Base-by-base conservation (phyloP, 108 stramenopile species). In the Skeletonema tropicum region DNA sequence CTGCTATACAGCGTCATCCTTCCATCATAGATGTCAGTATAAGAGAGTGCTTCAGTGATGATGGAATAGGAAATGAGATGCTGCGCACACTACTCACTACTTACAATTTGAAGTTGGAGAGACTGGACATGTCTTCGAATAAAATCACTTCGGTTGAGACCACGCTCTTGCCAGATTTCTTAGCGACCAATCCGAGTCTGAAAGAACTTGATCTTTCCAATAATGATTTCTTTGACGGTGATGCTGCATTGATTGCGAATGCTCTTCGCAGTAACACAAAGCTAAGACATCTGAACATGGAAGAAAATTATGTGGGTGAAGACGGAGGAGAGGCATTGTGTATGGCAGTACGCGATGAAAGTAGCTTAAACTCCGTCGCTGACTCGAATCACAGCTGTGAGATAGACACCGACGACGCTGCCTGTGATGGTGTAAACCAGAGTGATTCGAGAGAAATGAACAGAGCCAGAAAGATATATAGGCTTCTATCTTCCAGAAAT, bases 331-430 rank as follows among this genome's bases (percentile, higher is more conserved):
- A 29, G 26, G 21, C 60, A 5, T 38, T 62, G 2, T 1, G 35
- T 0, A 6, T 17, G 17, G 61, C 36, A 12, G 1, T 62, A 5
- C 12, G 1, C 5, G 12, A 62, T 21, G 19, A 62, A 2, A 36
- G n/a, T 17, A 62, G 61, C 19, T 62, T 62, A 33, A 62, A 62
- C 3, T 6, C 61, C 9, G 31, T 14, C 6, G 61, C 61, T 7
- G 61, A 62, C 10, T 62, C 61, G 3, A 36, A 62, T 25, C 61
- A 62, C 33, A n/a, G n/a, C n/a, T n/a, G n/a, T n/a, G n/a, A n/a
- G n/a, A n/a, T n/a, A n/a, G n/a, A n/a, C n/a, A n/a, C n/a, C n/a
- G n/a, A n/a, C n/a, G n/a, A n/a, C n/a, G n/a, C n/a, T n/a, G n/a
- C n/a, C n/a, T n/a, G n/a, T n/a, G n/a, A n/a, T n/a, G n/a, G n/a